These are phyloP conservation scores for Astrothelium subdiscretum DNA, from an alignment of 495 filamentous ascomycete species.

Conservation along the genomic window DNA sequence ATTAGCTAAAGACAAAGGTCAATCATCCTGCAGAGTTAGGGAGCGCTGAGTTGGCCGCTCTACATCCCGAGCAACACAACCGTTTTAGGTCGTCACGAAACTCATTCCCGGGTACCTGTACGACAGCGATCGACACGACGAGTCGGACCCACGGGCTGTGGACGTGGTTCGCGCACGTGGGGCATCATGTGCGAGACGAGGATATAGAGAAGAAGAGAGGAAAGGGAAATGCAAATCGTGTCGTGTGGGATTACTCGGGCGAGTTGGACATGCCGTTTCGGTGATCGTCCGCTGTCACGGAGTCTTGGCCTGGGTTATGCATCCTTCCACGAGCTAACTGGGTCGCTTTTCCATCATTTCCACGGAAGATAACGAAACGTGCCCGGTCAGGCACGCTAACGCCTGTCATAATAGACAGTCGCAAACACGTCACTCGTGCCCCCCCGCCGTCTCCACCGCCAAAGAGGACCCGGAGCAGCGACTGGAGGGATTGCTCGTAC, in stretches of 20 bases:
- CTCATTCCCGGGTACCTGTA: neutral
- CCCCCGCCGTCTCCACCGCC: no score
- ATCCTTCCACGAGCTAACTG: neutral
- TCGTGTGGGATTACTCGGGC: neutral
- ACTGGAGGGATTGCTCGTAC: no score
- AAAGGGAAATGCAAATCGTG: neutral
- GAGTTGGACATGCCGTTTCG: neutral
- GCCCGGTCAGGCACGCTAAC: no score
- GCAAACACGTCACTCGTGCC: no score
- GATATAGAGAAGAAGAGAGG: neutral
- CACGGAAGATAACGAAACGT: neutral
- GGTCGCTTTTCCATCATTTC: neutral
- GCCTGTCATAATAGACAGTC: no score
- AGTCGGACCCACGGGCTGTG: neutral
- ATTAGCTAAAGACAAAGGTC: neutral
- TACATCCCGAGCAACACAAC: neutral
- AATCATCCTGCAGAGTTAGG: neutral
- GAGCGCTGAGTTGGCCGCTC: neutral
- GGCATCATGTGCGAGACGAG: neutral
- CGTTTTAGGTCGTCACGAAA: neutral
- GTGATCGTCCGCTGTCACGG: neutral
- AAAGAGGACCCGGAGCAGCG: no score
- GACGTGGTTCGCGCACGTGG: neutral
- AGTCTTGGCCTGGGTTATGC: neutral
- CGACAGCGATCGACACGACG: neutral